phyloP scores from a whole-genome alignment of 2,329 filamentous ascomycete genomes.

The Colletotrichum orbiculare region DNA sequence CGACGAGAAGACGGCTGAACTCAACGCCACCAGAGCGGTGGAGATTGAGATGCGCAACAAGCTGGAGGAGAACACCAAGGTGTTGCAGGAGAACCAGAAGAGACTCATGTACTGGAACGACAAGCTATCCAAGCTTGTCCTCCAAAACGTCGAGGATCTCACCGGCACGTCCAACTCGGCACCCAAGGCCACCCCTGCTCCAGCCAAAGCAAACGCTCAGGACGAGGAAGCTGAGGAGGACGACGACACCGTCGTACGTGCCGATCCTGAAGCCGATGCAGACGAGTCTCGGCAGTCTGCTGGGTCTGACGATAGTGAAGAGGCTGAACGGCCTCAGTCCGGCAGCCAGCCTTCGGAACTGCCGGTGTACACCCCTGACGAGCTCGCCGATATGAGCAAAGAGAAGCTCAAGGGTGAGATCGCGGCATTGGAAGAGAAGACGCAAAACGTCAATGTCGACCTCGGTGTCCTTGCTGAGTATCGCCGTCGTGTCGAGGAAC shows the following conservation, averaged over 20 bases:
- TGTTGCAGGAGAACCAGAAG: constrained; percentile 86
- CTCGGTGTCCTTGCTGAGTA: constrained; percentile 90
- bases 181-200: constrained; percentile 26
- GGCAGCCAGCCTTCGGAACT: constrained; percentile 65
- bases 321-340: constrained; percentile 36
- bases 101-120: constrained; percentile 88
- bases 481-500: constrained; percentile 84
- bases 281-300: constrained; percentile 37
- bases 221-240: constrained; percentile 37
- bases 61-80: constrained; percentile 95
- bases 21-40: constrained; percentile 87
- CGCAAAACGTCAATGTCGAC: constrained; percentile 88
- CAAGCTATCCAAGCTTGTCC: constrained; percentile 83
- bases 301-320: constrained; percentile 42
- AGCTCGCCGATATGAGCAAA: constrained; percentile 74
- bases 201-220: constrained; percentile 39
- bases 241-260: constrained; percentile 38
- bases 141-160: constrained; percentile 84
- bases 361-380: constrained; percentile 80
- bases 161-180: constrained; percentile 51
- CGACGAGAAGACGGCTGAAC: constrained; percentile 84
- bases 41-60: constrained; percentile 99
- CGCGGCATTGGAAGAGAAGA: constrained; percentile 73
- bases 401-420: constrained; percentile 71
- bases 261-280: neutral